Evolutionary conservation across 2,329 filamentous ascomycete species (phyloP).

Genomic region (Fusarium agapanthi): DNA sequence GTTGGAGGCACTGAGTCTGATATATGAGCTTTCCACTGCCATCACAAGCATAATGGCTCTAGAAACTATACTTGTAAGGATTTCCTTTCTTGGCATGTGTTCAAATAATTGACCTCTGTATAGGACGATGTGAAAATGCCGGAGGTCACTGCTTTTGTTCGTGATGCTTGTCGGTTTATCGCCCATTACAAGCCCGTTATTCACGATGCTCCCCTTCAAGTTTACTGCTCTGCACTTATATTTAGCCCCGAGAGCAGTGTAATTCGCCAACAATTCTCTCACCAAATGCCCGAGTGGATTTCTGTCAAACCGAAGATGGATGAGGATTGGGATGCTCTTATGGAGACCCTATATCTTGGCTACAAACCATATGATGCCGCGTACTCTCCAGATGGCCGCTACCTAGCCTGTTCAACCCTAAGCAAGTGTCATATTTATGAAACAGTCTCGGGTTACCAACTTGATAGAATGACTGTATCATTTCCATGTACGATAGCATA

Average conservation of each 20-base stretch:
- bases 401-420: too few relatives aligned
- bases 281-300: fast-evolving
- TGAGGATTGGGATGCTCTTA: too few relatives aligned
- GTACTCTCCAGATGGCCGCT: background rate
- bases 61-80: fast-evolving
- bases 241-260: fast-evolving
- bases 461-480: too few relatives aligned
- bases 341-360: too few relatives aligned
- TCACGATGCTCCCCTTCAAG: fast-evolving
- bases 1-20: background rate
- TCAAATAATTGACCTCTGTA: too few relatives aligned
- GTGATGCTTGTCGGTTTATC: background rate
- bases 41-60: background rate
- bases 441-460: fast-evolving
- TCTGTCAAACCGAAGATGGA: background rate
- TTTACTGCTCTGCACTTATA: fast-evolving
- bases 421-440: too few relatives aligned
- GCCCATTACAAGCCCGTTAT: fast-evolving
- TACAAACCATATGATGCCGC: too few relatives aligned
- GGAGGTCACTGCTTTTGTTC: fast-evolving
- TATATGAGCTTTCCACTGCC: fast-evolving
- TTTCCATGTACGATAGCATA: too few relatives aligned
- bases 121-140: fast-evolving
- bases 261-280: fast-evolving
- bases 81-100: too few relatives aligned